Evolutionary conservation across 257 asterid genomes (phyloP).

Genomic region (Cordia subcordata): DNA sequence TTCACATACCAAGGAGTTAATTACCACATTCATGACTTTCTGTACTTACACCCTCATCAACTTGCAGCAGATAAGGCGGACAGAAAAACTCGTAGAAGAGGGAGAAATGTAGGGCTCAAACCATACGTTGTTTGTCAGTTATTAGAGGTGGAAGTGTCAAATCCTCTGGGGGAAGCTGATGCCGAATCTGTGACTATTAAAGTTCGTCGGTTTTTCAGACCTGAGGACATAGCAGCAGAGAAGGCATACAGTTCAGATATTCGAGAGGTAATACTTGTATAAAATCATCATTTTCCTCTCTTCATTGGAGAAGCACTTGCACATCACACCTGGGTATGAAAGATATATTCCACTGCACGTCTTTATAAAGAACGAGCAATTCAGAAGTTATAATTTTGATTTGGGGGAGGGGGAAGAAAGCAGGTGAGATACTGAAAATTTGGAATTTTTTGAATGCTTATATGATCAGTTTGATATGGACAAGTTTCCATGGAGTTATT

Average conservation of each 20-base stretch:
- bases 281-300: neutral
- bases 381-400: neutral
- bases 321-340: neutral
- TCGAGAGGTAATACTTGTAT: slow-evolving; percentile 15
- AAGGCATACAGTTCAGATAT: slow-evolving; percentile 21
- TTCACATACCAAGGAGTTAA: slow-evolving; percentile 15
- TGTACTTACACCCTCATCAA: slow-evolving; percentile 7
- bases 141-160: slow-evolving; percentile 7
- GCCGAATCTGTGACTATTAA: slow-evolving; percentile 3
- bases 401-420: neutral
- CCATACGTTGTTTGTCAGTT: slow-evolving; percentile 15
- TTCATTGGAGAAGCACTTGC: neutral
- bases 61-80: neutral
- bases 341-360: neutral
- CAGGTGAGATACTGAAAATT: neutral
- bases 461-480: neutral
- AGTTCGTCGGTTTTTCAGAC: slow-evolving; percentile 21
- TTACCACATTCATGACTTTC: slow-evolving; percentile 11
- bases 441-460: neutral
- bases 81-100: neutral
- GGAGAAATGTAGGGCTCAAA: neutral
- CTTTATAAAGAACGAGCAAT: neutral
- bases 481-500: neutral
- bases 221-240: slow-evolving; percentile 23
- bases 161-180: slow-evolving; percentile 4